Evolutionary conservation across 305 asterid species (phyloP).

Genomic region (Fraxinus velutina): DNA sequence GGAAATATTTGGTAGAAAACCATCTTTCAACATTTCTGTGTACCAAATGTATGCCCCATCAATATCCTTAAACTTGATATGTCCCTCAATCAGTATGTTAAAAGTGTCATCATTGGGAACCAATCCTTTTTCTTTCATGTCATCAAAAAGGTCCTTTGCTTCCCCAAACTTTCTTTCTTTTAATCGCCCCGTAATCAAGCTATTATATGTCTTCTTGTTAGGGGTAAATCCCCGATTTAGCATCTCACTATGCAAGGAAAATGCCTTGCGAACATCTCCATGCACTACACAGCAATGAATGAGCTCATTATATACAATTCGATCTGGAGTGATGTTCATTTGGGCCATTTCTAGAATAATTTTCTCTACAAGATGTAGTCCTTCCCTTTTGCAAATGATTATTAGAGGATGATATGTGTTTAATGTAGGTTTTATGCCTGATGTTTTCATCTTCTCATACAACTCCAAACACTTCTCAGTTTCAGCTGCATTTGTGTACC

Average conservation of each 20-base stretch:
- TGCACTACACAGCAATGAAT: conserved; percentile 47
- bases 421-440: conserved; percentile 56
- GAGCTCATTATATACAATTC: conserved; percentile 54
- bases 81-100: conserved; percentile 50
- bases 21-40: conserved; percentile 51
- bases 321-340: conserved; percentile 47
- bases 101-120: conserved; percentile 50
- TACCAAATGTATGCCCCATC: conserved; percentile 63
- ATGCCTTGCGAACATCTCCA: conserved; percentile 46
- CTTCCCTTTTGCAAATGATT: conserved; percentile 38
- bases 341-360: conserved; percentile 49
- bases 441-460: conserved; percentile 56
- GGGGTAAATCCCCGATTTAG: conserved; percentile 42
- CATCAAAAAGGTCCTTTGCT: conserved; percentile 45
- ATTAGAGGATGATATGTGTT: conserved; percentile 65
- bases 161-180: conserved; percentile 43
- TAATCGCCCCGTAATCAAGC: conserved; percentile 54
- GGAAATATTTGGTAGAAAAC: conserved; percentile 43
- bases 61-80: conserved; percentile 54
- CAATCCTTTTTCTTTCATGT: conserved; percentile 49
- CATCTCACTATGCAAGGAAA: conserved; percentile 45
- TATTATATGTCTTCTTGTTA: conserved; percentile 59
- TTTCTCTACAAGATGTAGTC: conserved; percentile 44
- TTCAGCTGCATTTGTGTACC: conserved; percentile 46
- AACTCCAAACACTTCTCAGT: conserved; percentile 47